Base-by-base conservation (phyloP, 2,329 filamentous ascomycete species). In the Fusarium sp. region DNA sequence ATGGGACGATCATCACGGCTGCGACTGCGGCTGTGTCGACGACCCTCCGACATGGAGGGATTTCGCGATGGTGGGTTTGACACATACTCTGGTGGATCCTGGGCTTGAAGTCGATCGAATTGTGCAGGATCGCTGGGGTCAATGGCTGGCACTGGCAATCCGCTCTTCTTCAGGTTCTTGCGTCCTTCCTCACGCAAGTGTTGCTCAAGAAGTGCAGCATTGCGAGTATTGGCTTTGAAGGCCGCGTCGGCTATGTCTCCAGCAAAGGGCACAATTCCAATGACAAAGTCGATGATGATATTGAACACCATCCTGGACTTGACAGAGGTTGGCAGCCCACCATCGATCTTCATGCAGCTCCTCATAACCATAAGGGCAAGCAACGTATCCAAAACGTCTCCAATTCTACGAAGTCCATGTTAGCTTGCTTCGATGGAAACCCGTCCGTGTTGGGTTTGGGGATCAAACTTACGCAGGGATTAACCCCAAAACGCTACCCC, bases 401-500 rank as follows among this genome's bases (percentile, higher is more conserved):
- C 95, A 71, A 93, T 84, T 11, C 92, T 94, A 60, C 24, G 10
- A 28, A 18, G 28, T 32, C 12, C 5, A 44, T 50, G 73, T 81
- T 68, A 81, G 74, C 41, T 58, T 65, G 72, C 41, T 59, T 63
- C 22, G 35, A 48, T 35, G n/a, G 65, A 42, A 5, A 65, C 26
- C 26, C 32, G 32, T 6, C 32, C 32, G 32, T 6, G 32, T 30
- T 36, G 26, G 22, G 35, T 42, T n/a, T 12, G 32, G 32, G 39
- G 18, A 36, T 56, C 36, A 26, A 72, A 88, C 93, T 87, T 88
- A 94, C 89, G 90, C 90, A 76, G 96, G 96, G 62, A 98, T 83
- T 13, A 98, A 80, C 20, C 92, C 96, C 77, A 98, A 94, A 66
- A 98, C 89, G 77, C 92, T 93, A 58, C 93, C 90, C 94, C 95